Conservation (phyloP, 495 filamentous ascomycete genomes). For the Tetracladium setigerum region DNA sequence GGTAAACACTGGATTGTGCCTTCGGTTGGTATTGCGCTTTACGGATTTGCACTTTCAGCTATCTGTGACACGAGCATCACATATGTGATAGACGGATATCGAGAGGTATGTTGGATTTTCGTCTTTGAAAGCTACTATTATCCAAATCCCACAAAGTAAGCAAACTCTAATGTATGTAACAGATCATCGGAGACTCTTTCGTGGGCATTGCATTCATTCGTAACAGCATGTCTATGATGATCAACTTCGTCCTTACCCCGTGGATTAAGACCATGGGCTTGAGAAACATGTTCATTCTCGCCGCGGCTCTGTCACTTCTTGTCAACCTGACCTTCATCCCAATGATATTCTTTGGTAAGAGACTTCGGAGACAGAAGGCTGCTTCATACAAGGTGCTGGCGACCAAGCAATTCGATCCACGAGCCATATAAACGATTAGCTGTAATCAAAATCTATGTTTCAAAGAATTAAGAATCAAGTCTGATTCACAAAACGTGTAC, state of each 20-base stretch:
- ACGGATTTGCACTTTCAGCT: constrained; percentile 24
- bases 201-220: constrained; percentile 29
- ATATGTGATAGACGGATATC: constrained; percentile 30
- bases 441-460: no score
- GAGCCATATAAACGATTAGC: not conserved
- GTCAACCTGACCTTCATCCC: constrained; percentile 16
- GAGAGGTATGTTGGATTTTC: constrained; percentile 26
- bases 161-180: not conserved
- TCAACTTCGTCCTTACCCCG: constrained; percentile 28
- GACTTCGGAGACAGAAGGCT: constrained; percentile 5
- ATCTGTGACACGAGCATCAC: constrained; percentile 25
- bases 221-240: constrained; percentile 25
- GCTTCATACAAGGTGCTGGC: constrained; percentile 10
- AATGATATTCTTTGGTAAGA: constrained; percentile 22
- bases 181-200: constrained; percentile 30
- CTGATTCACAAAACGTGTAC: no score
- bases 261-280: constrained; percentile 31
- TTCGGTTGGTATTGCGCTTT: constrained; percentile 23
- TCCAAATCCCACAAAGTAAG: not conserved
- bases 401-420: constrained; percentile 2
- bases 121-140: not conserved
- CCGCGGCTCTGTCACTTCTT: constrained; percentile 19
- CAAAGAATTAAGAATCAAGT: no score
- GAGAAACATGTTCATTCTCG: constrained; percentile 27
- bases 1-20: constrained; percentile 26